These are phyloP conservation scores for Monosporascus sp. DNA, from an alignment of 2,329 filamentous ascomycete species.

Conservation along the genomic window DNA sequence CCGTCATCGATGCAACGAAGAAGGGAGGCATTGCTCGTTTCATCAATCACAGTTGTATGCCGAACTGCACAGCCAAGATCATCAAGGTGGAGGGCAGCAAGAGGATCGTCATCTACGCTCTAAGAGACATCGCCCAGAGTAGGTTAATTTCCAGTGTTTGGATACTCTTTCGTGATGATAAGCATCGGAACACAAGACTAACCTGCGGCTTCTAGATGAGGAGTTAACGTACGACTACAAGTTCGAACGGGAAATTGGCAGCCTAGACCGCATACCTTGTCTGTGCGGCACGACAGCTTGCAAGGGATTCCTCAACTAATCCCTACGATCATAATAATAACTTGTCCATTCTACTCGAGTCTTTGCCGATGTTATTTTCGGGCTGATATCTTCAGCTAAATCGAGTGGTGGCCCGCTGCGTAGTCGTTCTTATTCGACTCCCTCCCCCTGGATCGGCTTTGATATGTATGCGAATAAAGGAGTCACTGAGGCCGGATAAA, in stretches of 20 bases:
- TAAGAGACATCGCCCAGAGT: slow-evolving; percentile 94
- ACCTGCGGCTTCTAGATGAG: slow-evolving; percentile 60
- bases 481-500: slow-evolving; percentile 5
- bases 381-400: slow-evolving; percentile 5
- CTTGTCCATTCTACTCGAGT: not conserved
- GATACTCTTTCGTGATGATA: slow-evolving; percentile 11
- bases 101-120: slow-evolving; percentile 96
- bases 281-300: slow-evolving; percentile 93
- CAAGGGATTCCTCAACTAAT: slow-evolving; percentile 97
- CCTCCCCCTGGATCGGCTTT: slow-evolving; percentile 8
- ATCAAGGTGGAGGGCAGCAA: slow-evolving; percentile 98
- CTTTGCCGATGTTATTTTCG: not conserved
- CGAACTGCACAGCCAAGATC: slow-evolving; percentile 98
- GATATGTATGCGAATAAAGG: slow-evolving; percentile 21
- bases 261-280: slow-evolving; percentile 92
- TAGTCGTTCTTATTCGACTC: slow-evolving; percentile 8
- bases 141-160: slow-evolving; percentile 37
- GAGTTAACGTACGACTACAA: slow-evolving; percentile 99
- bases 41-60: slow-evolving; percentile 98
- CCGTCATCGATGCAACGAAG: slow-evolving; percentile 96
- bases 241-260: slow-evolving; percentile 95
- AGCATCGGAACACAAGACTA: not conserved
- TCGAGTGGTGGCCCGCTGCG: slow-evolving; percentile 10
- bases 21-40: slow-evolving; percentile 97
- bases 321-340: not conserved